These are phyloP conservation scores for Saturnispora dispora DNA, from an alignment of 805 yeast species.

Conservation along the genomic window DNA sequence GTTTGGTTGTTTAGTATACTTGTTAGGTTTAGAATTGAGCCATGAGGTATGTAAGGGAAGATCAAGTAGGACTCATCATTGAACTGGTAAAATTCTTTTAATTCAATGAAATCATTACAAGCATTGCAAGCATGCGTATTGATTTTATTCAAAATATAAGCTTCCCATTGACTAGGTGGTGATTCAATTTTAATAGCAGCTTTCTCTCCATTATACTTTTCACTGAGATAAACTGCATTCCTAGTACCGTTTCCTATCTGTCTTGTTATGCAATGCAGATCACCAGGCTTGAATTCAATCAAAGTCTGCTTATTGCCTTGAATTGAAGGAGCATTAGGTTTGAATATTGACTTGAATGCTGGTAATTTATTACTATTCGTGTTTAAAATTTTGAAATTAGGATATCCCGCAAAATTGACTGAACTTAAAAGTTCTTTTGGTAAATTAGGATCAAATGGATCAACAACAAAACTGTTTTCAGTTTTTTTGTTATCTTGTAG, in stretches of 20 bases:
- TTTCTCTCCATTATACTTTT: conserved; percentile 43
- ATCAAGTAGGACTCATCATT: conserved; percentile 62
- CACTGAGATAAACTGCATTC: conserved; percentile 68
- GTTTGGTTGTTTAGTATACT: conserved; percentile 30
- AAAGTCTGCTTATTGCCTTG: conserved; percentile 32
- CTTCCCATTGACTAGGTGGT: conserved; percentile 75
- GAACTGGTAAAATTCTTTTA: conserved; percentile 44
- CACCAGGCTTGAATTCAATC: conserved; percentile 33
- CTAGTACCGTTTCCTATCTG: conserved; percentile 76
- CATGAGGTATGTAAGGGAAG: conserved; percentile 56
- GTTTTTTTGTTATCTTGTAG: background rate
- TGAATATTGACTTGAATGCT: conserved; percentile 15
- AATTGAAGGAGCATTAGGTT: conserved; percentile 16
- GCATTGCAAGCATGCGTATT: conserved; percentile 29
- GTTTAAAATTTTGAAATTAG: conserved; percentile 19
- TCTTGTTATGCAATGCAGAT: conserved; percentile 38
- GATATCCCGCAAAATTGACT: conserved; percentile 17
- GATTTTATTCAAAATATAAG: conserved; percentile 55
- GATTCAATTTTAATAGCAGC: conserved; percentile 67
- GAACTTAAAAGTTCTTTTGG: conserved; percentile 17
- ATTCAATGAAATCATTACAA: conserved; percentile 28
- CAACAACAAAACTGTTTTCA: conserved; percentile 14
- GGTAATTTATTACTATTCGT: conserved; percentile 12
- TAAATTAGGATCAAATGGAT: conserved; percentile 36
- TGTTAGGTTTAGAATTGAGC: conserved; percentile 63